Evolutionary conservation across 2,329 filamentous ascomycete species (phyloP).

Genomic region (Penicillium sp.): DNA sequence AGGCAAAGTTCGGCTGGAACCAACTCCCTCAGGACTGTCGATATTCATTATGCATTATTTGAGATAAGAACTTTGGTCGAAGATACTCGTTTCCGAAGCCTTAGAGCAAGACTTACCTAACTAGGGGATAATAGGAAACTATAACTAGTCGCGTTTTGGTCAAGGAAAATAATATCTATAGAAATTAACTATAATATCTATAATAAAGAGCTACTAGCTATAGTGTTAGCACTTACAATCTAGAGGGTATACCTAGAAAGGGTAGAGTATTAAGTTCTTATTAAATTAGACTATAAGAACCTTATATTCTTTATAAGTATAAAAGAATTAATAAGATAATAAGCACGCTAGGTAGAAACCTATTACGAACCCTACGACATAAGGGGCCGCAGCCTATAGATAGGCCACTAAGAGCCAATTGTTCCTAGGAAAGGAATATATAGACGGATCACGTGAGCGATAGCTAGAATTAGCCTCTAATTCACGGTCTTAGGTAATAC

Average conservation of each 20-base stretch:
- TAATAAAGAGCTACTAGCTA: not conserved
- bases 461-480: no score
- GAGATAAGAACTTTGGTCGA: no score
- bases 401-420: no score
- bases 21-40: no score
- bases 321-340: slow-evolving; percentile 1
- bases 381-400: no score
- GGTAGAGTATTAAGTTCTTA: not conserved
- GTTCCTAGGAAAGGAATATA: no score
- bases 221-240: not conserved
- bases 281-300: slow-evolving; percentile 10
- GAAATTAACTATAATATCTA: slow-evolving; percentile 1
- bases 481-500: no score
- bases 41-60: no score
- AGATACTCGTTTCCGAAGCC: no score
- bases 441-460: no score
- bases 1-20: no score
- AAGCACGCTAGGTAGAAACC: not conserved
- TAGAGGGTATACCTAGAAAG: slow-evolving; percentile 6
- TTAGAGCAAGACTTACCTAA: not conserved
- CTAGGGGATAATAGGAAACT: not conserved
- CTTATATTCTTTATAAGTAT: slow-evolving; percentile 3
- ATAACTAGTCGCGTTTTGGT: not conserved
- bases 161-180: not conserved
- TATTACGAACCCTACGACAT: no score